Evolutionary conservation across 345 rosid genomes (phyloP), one percentile per base, ranked within the genome.

Genomic region (Salix koriyanagi): DNA sequence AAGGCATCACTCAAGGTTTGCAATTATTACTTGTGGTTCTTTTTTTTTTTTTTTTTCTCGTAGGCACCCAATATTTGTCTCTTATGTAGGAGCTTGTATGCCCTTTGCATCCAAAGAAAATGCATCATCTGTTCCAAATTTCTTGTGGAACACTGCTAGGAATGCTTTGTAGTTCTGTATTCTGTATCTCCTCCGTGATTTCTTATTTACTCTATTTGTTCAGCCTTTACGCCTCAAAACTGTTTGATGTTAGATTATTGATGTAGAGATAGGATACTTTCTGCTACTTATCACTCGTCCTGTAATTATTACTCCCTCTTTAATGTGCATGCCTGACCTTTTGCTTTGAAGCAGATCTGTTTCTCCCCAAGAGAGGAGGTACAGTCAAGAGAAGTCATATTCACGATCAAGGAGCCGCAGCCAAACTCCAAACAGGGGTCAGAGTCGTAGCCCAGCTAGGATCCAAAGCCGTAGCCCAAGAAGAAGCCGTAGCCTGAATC

Each of bases 381-480:
- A 70, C 23, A 82, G 76, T 71, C 68, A 30, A 67, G 81, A 81
- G 83, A 76, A 83, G 82, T 77, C 87, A 18, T 82, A 78, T 72
- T 82, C 86, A 58, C 70, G 91, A 2, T 81, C 94, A 41, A 86
- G 95, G 84, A 88, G 91, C 85, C 90, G 79, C 67, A 91, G 96
- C 79, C 88, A 66, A 80, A 85, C 87, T 83, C 91, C 88, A 23
- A 88, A 46, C 25, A 81, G 88, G 69, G 76, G 21, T 37, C 90
- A 74, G 34, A 77, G 75, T n/a, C 69, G 39, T 7, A 73, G 77
- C 15, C 80, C 71, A 6, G 70, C 10, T 42, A 73, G 73, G 26
- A 75, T 78, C 75, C 37, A 75, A 6, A 77, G 79, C 69, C 69
- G 8, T 6, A 82, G 79, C 58, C 75, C 72, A 13, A 77, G 74